Conservation (phyloP, 179 eudicot species). For the Drosera spatulata region DNA sequence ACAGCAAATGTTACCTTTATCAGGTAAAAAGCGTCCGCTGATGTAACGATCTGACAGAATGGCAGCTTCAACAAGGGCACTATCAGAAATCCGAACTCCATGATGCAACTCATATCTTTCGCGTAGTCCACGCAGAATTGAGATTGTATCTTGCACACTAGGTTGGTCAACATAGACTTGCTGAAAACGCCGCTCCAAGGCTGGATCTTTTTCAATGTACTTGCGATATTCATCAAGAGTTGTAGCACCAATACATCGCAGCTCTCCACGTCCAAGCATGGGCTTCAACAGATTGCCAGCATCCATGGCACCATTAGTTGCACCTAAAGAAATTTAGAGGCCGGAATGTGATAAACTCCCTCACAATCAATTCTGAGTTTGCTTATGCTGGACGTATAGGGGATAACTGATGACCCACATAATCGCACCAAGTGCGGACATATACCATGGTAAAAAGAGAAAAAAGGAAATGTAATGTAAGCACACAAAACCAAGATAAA, state of each 20-base stretch:
- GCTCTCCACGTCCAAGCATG: conserved; percentile 97
- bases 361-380: too few relatives aligned
- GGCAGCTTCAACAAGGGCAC: conserved; percentile 90
- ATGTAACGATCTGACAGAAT: conserved; percentile 92
- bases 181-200: conserved; percentile 93
- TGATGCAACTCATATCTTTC: conserved; percentile 97
- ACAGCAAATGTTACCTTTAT: conserved; percentile 49
- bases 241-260: conserved; percentile 95
- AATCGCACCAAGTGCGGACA: too few relatives aligned
- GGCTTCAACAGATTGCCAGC: conserved; percentile 88
- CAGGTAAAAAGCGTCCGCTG: conserved; percentile 90
- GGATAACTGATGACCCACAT: too few relatives aligned
- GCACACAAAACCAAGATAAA: too few relatives aligned
- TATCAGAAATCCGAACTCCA: conserved; percentile 95
- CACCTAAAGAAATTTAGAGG: conserved; percentile 26
- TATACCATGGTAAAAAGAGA: too few relatives aligned
- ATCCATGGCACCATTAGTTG: conserved; percentile 93
- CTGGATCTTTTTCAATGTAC: conserved; percentile 92
- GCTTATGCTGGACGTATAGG: too few relatives aligned
- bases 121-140: conserved; percentile 92
- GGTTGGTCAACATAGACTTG: conserved; percentile 94
- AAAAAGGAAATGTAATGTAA: too few relatives aligned
- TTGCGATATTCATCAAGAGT: conserved; percentile 82
- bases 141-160: conserved; percentile 85
- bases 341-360: too few relatives aligned